Evolutionary conservation across 1,284 basidiomycete species (phyloP).

Genomic region (Ceratobasidium sp.): DNA sequence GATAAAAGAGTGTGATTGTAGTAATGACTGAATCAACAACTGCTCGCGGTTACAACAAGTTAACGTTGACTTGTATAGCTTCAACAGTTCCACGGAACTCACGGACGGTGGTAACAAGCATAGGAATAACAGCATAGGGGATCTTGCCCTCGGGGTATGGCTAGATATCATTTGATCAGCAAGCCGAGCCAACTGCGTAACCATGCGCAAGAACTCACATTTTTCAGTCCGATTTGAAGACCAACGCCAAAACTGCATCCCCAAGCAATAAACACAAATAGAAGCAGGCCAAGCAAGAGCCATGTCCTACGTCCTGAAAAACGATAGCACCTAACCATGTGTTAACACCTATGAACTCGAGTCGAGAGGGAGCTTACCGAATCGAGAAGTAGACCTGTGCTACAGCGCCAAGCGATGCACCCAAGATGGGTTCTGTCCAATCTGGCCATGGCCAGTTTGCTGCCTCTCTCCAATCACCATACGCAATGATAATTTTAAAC

Average conservation of each 20-base stretch:
- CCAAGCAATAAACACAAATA: slow-evolving; percentile 1
- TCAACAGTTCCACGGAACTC: neutral
- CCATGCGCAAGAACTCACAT: neutral
- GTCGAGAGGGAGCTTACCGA: neutral
- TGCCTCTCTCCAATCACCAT: slow-evolving; percentile 8
- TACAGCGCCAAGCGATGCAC: slow-evolving; percentile 7
- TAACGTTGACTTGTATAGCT: too few species aligned
- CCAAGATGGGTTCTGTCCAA: slow-evolving; percentile 8
- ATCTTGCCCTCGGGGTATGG: slow-evolving; percentile 1
- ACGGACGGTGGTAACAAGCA: slow-evolving; percentile 12
- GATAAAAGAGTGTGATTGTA: neutral
- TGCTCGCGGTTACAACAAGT: neutral
- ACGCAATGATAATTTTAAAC: slow-evolving; percentile 3
- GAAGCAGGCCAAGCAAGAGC: neutral
- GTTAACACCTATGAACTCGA: too few species aligned
- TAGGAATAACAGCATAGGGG: slow-evolving; percentile 10
- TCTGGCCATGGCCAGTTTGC: slow-evolving; percentile 20
- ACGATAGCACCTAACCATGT: slow-evolving; percentile 5
- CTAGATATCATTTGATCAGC: neutral
- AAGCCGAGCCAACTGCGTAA: neutral
- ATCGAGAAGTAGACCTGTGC: slow-evolving; percentile 16
- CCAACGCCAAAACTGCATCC: slow-evolving; percentile 19
- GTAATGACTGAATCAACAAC: slow-evolving; percentile 17
- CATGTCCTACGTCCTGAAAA: neutral
- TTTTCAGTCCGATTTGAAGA: neutral